Base-by-base conservation (phyloP, 768 basidiomycete species). In the Amanita muscaria region DNA sequence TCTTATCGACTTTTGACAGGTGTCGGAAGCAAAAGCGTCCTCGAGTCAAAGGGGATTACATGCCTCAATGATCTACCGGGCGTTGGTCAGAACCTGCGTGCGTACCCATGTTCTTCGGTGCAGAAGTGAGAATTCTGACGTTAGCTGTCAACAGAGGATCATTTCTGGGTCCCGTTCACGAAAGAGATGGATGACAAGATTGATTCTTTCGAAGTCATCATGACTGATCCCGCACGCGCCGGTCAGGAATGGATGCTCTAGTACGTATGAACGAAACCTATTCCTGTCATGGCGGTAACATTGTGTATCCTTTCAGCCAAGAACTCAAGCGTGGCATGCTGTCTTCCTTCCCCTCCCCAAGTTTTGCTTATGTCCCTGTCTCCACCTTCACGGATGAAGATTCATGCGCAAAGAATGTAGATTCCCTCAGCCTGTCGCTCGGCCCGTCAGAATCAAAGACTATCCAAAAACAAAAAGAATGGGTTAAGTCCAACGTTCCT, bases 71-170 rank as follows among this genome's bases (percentile, higher is more conserved):
- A 70, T 36, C 59, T 66, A 29, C 61, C 64, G 1, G 64, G 61
- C 5, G 71, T 74, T n/a, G 73, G 73, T 2, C 61, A 65, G 51
- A 75, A 75, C 51, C 57, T 77, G n/a, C 43, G 36, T 66, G 66
- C 38, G 73, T 73, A 46, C 68, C 72, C 40, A 44, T 56, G 10
- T 31, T 57, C 21, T 44, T 59, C 10, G 49, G 57, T 4, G 10
- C 3, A 43, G 15, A 9, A 11, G 7, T 29, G 12, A n/a, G n/a
- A n/a, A n/a, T 4, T 23, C 23, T 43, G 31, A 43, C 24, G 2
- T 15, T 18, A 40, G 22, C 21, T 16, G 19, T 25, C 18, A 21
- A 32, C 23, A 35, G 33, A 44, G 43, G 43, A 44, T n/a, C 43
- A 44, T 22, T 25, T 35, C 43, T 44, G 33, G 33, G 43, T 44